Evolutionary conservation across 768 basidiomycete species (phyloP).

Genomic region (Neoboletus brunneissimus): DNA sequence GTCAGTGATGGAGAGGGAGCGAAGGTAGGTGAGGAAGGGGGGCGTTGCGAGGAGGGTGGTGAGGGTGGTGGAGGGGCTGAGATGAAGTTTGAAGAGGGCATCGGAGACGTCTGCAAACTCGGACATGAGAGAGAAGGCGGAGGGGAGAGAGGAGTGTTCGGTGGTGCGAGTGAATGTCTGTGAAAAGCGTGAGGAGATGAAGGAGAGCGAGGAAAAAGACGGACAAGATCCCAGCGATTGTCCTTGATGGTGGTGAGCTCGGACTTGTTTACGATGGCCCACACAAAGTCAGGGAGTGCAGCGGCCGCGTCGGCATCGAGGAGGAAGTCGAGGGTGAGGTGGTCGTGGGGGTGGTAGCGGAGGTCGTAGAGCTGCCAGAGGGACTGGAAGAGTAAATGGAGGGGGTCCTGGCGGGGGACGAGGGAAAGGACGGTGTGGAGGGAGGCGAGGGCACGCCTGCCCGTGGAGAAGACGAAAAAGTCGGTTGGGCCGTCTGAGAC

Average conservation of each 20-base stretch:
- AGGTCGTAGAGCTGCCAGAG: constrained; percentile 70
- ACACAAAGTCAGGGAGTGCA: constrained; percentile 67
- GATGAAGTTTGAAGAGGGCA: constrained; percentile 55
- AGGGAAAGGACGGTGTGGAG: constrained; percentile 79
- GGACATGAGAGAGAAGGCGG: constrained; percentile 71
- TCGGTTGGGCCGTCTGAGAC: constrained; percentile 71
- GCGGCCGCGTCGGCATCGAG: constrained; percentile 42
- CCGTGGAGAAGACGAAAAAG: constrained; percentile 85
- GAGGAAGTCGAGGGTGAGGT: constrained; percentile 76
- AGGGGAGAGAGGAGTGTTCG: constrained; percentile 61
- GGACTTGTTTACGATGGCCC: constrained; percentile 79
- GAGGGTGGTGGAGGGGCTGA: constrained; percentile 45
- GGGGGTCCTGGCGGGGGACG: constrained; percentile 79
- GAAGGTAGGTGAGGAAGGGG: constrained; percentile 70
- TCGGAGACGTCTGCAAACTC: constrained; percentile 89
- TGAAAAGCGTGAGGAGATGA: neutral
- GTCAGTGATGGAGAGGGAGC: constrained; percentile 86
- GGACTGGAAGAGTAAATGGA: constrained; percentile 62
- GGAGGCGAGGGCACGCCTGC: constrained; percentile 70
- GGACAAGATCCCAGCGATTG: constrained; percentile 82
- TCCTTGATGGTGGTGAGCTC: constrained; percentile 68
- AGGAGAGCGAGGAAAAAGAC: constrained; percentile 27
- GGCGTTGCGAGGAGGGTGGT: constrained; percentile 60
- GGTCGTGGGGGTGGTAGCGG: constrained; percentile 65
- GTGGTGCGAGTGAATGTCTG: constrained; percentile 82